Evolutionary conservation across 2,329 filamentous ascomycete species (phyloP), one percentile per base, ranked within the genome.

Genomic region (Colletotrichum simmondsii): DNA sequence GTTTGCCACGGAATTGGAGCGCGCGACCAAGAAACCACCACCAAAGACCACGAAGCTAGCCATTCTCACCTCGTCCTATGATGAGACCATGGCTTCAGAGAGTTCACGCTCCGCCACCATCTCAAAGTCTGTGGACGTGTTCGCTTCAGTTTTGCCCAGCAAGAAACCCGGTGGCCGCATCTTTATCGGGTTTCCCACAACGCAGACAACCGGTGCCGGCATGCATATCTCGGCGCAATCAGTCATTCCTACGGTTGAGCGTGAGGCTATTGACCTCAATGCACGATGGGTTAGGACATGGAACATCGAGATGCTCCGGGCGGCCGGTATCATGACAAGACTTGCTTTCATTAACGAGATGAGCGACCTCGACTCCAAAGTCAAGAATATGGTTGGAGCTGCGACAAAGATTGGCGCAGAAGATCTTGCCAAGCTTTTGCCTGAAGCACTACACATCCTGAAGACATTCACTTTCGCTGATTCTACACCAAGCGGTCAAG

Each of bases 161-260:
- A 97, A 95, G 81, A 94, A 94, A 77, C 89, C 90, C 0, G 90
- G 91, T 10, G 97, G 97, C 7, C 92, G 94, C 65, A 94, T 99
- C 67, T 99, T 98, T 79, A 99, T 99, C 78, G 97, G 97, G 0
- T 99, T 99, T 79, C 96, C 97, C 3, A 99, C 97, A 1, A 95
- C 96, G 77, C 97, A 99, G 84, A 99, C 97, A 0, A 99, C 97
- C 0, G 97, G 96, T 67, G 92, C 96, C 32, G 94, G 96, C 19
- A 93, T 97, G 80, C 97, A 99, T 81, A 93, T 99, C 35, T 98
- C 96, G 14, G 97, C 97, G 0, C 97, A 95, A 1, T 98, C 96
- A 0, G 92, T 99, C 16, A 99, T 99, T 70, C 97, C 97, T 0
- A 99, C 97, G 0, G 97, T 99, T 2, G 97, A 99, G 82, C 92